Conservation (phyloP, 2,329 filamentous ascomycete genomes). For the Apiospora aurea region DNA sequence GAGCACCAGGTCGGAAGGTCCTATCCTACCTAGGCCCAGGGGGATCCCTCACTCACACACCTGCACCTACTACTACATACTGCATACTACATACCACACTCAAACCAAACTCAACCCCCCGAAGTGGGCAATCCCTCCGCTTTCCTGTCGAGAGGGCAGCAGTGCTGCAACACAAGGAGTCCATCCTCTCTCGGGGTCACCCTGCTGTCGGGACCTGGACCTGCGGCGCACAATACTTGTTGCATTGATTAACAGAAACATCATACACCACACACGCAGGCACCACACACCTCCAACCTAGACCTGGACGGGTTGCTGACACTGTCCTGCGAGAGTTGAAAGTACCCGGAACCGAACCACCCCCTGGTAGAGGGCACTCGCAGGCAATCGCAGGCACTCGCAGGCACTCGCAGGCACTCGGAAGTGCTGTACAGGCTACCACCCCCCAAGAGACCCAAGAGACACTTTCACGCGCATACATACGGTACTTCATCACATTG, state of each 20-base stretch:
- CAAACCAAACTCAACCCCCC: background rate
- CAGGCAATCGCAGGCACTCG: background rate
- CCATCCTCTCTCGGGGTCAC: conserved; percentile 1
- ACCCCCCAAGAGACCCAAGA: background rate
- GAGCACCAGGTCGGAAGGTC: background rate
- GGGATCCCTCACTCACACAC: conserved; percentile 13
- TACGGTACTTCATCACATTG: conserved; percentile 11
- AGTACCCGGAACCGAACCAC: background rate
- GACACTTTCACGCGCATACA: conserved; percentile 9
- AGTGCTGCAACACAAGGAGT: conserved; percentile 12
- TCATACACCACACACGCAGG: conserved; percentile 17
- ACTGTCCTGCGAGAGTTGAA: conserved; percentile 10
- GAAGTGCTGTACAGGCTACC: conserved; percentile 9
- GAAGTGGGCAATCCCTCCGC: conserved; percentile 5
- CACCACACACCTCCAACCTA: background rate
- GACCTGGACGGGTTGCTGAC: background rate
- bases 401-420: conserved; percentile 1
- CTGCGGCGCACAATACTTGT: conserved; percentile 22
- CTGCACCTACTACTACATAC: background rate
- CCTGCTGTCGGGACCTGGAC: conserved; percentile 19
- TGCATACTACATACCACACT: background rate
- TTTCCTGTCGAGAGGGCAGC: background rate
- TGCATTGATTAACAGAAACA: conserved; percentile 21
- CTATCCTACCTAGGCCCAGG: background rate
- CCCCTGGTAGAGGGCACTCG: conserved; percentile 1